Base-by-base conservation (phyloP, 2,329 filamentous ascomycete species). In the Penicillium sp. region DNA sequence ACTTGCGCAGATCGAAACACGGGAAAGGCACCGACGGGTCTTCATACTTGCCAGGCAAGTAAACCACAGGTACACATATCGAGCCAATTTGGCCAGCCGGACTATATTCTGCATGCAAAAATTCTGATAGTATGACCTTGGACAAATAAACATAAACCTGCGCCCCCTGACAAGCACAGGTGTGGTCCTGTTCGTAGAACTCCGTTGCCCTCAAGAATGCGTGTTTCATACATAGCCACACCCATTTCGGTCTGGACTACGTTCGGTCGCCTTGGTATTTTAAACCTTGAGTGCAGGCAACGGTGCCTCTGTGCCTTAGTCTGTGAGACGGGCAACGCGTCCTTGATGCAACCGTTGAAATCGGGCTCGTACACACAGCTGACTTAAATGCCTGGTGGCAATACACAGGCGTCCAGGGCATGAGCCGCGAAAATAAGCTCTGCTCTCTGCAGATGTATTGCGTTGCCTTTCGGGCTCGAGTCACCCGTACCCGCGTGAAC, bases 311-410 rank as follows among this genome's bases (percentile, higher is more conserved):
- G 18, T 13, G 31, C 16, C 18, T n/a, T 13, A 18, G 29, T 43
- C 39, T 43, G 53, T 56, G 21, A 31, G n/a, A 56, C 46, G 15
- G 15, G 39, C 26, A n/a, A 56, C 43, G 38, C 49, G 46, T 56
- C 46, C 23, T 23, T 26, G 42, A 26, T 47, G 26, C 49, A 21
- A 39, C 36, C 18, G 13, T 21, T 39, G 4, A 21, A 18, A 13
- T 12, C 12, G 33, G n/a, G n/a, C n/a, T 39, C 6, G 36, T 12
- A 39, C 8, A 10, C 10, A 13, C 4, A 33, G 12, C 12, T 15
- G 2, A 9, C 36, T 2, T 1, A 3, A 21, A 9, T 39, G 36
- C 16, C 16, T 4, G 18, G 36, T 39, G 36, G 16, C 36, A 6
- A 39, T 6, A 39, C 36, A 23, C 12, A 21, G 10, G 34, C 34